These are phyloP conservation scores for Lentinula edodes DNA, from an alignment of 768 basidiomycete genomes.

Conservation along the genomic window DNA sequence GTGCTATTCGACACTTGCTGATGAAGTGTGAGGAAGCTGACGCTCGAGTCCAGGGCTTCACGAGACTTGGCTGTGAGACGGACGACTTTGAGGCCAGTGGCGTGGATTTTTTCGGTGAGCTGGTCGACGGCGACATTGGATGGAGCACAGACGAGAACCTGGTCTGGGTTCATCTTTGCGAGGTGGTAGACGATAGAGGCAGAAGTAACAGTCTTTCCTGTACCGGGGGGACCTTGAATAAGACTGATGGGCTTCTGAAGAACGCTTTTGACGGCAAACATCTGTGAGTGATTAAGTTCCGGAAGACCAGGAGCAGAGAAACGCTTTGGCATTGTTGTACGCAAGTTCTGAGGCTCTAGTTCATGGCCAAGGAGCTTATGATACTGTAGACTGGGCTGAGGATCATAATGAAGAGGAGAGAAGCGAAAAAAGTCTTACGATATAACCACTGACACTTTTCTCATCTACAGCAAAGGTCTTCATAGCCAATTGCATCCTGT, in stretches of 20 bases:
- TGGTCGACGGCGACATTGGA: conserved; percentile 99
- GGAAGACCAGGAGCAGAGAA: conserved; percentile 97
- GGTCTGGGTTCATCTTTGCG: conserved; percentile 99
- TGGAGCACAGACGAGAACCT: conserved; percentile 97
- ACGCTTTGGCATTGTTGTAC: conserved; percentile 93
- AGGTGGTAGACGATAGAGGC: conserved; percentile 98
- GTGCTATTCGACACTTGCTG: conserved; percentile 97
- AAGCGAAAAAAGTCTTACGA: conserved; percentile 45
- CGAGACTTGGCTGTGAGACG: conserved; percentile 97
- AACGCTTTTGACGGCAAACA: conserved; percentile 99
- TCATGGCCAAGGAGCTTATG: conserved; percentile 98
- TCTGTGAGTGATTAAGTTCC: conserved; percentile 98
- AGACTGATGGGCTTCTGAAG: conserved; percentile 96
- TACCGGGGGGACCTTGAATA: conserved; percentile 98
- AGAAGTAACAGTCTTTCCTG: conserved; percentile 98
- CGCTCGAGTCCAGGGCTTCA: conserved; percentile 95
- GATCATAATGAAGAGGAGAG: not conserved
- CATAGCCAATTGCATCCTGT: conserved; percentile 99
- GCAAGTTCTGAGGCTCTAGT: conserved; percentile 86
- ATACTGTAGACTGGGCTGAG: conserved; percentile 50
- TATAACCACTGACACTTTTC: conserved; percentile 98
- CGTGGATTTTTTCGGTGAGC: conserved; percentile 96
- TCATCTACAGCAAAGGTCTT: conserved; percentile 99
- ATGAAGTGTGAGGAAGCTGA: conserved; percentile 90
- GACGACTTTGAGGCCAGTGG: conserved; percentile 98